A percentile compares a stretch with the other conserved stretches of the same genome.
phyloP scores from a whole-genome alignment of 306 rosid genomes.

The Prunus dulcis region DNA sequence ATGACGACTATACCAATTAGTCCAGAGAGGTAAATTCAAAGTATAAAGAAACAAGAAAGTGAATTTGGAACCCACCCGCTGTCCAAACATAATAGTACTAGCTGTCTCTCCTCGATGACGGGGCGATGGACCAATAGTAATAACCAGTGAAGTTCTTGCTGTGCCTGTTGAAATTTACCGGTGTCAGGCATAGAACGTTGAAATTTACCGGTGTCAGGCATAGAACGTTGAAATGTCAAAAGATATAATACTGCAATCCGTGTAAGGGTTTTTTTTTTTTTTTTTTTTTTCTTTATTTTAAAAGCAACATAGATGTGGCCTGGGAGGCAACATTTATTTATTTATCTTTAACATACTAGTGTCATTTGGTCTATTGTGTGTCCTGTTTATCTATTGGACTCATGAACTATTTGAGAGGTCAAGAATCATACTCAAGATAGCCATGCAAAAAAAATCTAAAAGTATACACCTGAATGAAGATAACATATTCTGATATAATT shows the following conservation, averaged over 20 bases:
- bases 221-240: slow-evolving; percentile 14
- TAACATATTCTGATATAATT: not conserved
- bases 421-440: not conserved
- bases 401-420: slow-evolving; percentile 5
- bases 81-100: slow-evolving; percentile 97
- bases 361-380: not conserved
- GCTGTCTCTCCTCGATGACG: slow-evolving; percentile 98
- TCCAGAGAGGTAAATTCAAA: slow-evolving; percentile 12
- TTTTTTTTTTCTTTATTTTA: not conserved
- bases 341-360: not conserved
- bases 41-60: slow-evolving; percentile 5
- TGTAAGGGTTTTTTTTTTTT: not conserved
- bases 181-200: slow-evolving; percentile 28
- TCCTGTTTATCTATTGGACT: not conserved
- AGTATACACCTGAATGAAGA: not conserved
- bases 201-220: slow-evolving; percentile 29
- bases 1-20: not conserved
- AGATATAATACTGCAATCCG: not conserved
- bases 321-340: not conserved
- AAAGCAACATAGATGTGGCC: not conserved
- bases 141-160: slow-evolving; percentile 90
- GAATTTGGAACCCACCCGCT: slow-evolving; percentile 64
- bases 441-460: not conserved
- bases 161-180: slow-evolving; percentile 60
- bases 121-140: slow-evolving; percentile 96